A percentile compares a stretch with the other conserved stretches of the same genome.
Evolutionary conservation across 1,139 yeast genomes (phyloP).

Genomic region (Maudiozyma humilis): DNA sequence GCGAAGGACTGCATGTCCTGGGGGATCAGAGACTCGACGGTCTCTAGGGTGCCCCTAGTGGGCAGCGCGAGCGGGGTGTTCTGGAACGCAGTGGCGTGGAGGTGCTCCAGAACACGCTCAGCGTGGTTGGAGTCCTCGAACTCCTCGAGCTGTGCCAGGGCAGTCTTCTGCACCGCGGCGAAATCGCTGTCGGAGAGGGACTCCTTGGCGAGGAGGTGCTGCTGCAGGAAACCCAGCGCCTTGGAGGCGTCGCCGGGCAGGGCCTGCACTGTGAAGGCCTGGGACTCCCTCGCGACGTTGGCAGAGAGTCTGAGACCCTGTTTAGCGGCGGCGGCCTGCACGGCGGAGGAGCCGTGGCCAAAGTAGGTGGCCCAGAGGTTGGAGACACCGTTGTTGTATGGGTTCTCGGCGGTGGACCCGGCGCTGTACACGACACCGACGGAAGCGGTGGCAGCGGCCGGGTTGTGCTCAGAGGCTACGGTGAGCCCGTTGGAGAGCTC

Average conservation of each 20-base stretch:
- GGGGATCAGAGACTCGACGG: constrained; percentile 48
- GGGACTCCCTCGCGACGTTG: constrained; percentile 44
- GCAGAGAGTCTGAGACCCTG: constrained; percentile 43
- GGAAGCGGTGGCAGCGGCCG: constrained; percentile 48
- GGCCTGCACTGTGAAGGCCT: constrained; percentile 46
- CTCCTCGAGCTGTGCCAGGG: constrained; percentile 34
- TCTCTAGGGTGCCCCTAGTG: constrained; percentile 60
- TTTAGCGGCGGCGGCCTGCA: constrained; percentile 31
- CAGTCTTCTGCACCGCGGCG: constrained; percentile 32
- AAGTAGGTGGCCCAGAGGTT: constrained; percentile 52
- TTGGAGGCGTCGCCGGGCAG: constrained; percentile 22
- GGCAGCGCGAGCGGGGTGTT: constrained; percentile 74
- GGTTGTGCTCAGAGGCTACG: constrained; percentile 59
- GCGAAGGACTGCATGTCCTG: constrained; percentile 53
- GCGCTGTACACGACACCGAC: constrained; percentile 66
- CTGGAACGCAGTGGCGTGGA: constrained; percentile 76
- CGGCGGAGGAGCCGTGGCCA: constrained; percentile 27
- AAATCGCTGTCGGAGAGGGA: constrained; percentile 8
- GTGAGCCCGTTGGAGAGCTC: constrained; percentile 65
- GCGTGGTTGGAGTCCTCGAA: constrained; percentile 34
- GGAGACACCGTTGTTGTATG: constrained; percentile 73
- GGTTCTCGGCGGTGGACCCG: constrained; percentile 72
- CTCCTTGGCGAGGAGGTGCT: constrained; percentile 7
- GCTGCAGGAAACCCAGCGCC: constrained; percentile 27
- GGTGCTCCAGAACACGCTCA: constrained; percentile 54